phyloP scores from a whole-genome alignment of 1,139 yeast genomes.

The Tardiomyces blankii region DNA sequence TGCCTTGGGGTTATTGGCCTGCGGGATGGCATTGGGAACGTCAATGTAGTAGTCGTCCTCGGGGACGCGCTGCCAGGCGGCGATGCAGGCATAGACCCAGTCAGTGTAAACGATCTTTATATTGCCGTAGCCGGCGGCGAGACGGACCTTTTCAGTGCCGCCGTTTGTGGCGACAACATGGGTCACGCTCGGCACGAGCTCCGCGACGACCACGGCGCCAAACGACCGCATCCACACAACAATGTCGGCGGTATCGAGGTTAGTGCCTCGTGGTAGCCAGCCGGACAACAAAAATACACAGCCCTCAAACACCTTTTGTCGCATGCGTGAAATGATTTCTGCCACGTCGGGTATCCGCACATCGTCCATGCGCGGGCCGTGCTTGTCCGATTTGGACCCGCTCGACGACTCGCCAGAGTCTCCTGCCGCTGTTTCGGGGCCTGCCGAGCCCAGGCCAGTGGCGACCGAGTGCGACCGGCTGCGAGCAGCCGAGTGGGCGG shows the following conservation, averaged over 20 bases:
- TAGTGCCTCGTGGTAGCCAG: conserved; percentile 66
- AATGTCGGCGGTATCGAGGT: conserved; percentile 57
- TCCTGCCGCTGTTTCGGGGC: not conserved
- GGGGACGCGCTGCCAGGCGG: conserved; percentile 62
- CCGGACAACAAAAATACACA: conserved; percentile 76
- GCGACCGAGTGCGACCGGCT: too few species aligned
- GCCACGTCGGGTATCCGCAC: conserved; percentile 21
- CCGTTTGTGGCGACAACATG: conserved; percentile 79
- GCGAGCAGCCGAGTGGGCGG: not conserved
- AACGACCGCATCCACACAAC: conserved; percentile 88
- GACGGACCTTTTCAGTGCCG: conserved; percentile 69
- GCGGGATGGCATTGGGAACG: conserved; percentile 25
- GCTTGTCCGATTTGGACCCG: too few species aligned
- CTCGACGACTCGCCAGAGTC: too few species aligned
- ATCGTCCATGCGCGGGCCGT: not conserved
- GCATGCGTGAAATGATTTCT: conserved; percentile 60
- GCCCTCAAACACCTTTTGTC: conserved; percentile 53
- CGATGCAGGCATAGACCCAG: conserved; percentile 83
- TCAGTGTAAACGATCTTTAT: conserved; percentile 81
- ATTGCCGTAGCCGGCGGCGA: conserved; percentile 30
- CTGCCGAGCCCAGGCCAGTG: too few species aligned
- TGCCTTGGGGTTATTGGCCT: conserved; percentile 12
- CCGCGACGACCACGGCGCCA: conserved; percentile 78
- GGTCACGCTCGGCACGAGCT: conserved; percentile 65
- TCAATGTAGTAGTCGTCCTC: conserved; percentile 51